These are phyloP conservation scores for Fusarium ambrosium DNA, from an alignment of 2,329 filamentous ascomycete genomes.

Conservation along the genomic window DNA sequence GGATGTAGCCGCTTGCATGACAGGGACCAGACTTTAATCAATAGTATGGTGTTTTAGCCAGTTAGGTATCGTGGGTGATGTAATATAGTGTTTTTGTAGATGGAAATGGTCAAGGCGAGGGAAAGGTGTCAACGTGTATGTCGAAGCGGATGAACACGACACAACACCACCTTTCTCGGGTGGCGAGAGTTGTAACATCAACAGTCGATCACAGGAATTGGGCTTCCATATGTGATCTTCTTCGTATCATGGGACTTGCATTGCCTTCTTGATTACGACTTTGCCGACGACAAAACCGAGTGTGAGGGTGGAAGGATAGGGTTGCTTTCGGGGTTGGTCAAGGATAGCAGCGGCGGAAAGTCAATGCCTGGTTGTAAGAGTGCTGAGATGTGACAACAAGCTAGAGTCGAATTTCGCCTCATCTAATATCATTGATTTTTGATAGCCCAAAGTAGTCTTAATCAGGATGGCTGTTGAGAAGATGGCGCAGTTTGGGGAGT, in stretches of 20 bases:
- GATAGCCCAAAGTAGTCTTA: not conserved
- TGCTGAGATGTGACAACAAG: no score
- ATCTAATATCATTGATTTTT: not conserved
- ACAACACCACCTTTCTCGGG: not conserved
- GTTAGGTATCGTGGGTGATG: conserved; percentile 49
- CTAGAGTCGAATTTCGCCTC: not conserved
- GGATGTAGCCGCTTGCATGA: conserved; percentile 34
- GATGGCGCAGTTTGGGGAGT: rapidly evolving
- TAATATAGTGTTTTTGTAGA: conserved; percentile 44
- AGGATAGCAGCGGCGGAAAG: not conserved
- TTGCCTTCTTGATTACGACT: not conserved
- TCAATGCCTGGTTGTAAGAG: not conserved
- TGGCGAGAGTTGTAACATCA: not conserved
- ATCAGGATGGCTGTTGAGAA: not conserved
- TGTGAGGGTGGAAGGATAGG: not conserved
- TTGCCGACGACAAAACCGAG: not conserved
- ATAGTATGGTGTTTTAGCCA: conserved; percentile 51
- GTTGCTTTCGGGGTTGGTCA: not conserved
- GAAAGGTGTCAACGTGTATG: conserved; percentile 51
- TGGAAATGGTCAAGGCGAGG: conserved; percentile 62
- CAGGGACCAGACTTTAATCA: conserved; percentile 51
- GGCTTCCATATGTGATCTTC: not conserved
- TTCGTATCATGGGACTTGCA: not conserved
- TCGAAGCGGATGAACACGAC: conserved; percentile 8
- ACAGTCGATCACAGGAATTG: not conserved